Evolutionary conservation across 257 asterid genomes (phyloP).

Genomic region (Solanum commersonii): DNA sequence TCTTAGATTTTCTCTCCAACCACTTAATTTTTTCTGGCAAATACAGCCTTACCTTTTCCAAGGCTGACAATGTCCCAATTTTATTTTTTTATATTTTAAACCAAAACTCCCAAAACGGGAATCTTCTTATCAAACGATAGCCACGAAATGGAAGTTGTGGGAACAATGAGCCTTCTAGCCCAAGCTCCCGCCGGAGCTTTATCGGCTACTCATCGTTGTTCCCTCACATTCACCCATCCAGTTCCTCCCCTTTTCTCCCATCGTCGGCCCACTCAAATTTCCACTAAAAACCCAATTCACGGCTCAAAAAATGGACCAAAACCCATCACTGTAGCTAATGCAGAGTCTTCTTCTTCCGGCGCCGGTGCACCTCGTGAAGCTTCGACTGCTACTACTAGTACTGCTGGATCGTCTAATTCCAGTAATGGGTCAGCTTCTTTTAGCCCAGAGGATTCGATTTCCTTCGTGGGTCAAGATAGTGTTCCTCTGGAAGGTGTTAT

Average conservation of each 20-base stretch:
- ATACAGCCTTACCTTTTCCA: neutral
- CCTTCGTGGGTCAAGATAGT: conserved; percentile 45
- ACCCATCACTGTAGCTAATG: conserved; percentile 30
- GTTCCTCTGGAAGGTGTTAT: conserved; percentile 78
- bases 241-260: conserved; percentile 55
- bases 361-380: conserved; percentile 22
- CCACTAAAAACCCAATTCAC: conserved; percentile 20
- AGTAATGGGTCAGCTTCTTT: neutral
- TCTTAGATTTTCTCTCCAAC: neutral
- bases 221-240: conserved; percentile 57
- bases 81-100: neutral
- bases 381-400: conserved; percentile 11
- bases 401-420: neutral
- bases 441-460: conserved; percentile 11
- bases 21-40: neutral
- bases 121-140: neutral
- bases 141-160: neutral
- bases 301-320: conserved; percentile 14
- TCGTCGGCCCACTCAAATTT: conserved; percentile 29
- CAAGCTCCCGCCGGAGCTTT: conserved; percentile 43
- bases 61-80: neutral
- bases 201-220: conserved; percentile 44
- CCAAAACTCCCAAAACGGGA: neutral
- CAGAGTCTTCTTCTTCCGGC: conserved; percentile 28
- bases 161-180: conserved; percentile 31